A percentile compares a stretch with the other conserved stretches of the same genome.
phyloP scores from a whole-genome alignment of 495 filamentous ascomycete genomes.

The Daldinia caldariorum region DNA sequence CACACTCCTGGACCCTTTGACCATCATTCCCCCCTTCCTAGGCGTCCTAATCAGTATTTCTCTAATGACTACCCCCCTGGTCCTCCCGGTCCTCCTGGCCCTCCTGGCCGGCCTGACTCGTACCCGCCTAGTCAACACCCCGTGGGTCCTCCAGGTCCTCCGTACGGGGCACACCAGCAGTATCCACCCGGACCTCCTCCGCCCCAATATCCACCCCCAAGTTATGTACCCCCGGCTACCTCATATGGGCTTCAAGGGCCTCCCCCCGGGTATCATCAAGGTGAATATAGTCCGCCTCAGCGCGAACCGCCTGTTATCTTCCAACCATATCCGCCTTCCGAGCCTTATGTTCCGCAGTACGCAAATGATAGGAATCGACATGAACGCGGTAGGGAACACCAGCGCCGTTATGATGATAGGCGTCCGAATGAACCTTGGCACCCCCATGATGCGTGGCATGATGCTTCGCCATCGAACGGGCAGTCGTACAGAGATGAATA shows the following conservation, averaged over 20 bases:
- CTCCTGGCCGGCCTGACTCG: slow-evolving; percentile 20
- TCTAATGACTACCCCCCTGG: slow-evolving; percentile 25
- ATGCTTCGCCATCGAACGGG: slow-evolving; percentile 17
- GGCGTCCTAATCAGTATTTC: slow-evolving; percentile 27
- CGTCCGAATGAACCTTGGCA: slow-evolving; percentile 33
- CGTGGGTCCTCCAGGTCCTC: slow-evolving; percentile 19
- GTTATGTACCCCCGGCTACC: slow-evolving; percentile 32
- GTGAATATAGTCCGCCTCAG: slow-evolving; percentile 39
- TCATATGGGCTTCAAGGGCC: slow-evolving; percentile 45
- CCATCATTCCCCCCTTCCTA: slow-evolving; percentile 26
- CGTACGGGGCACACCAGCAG: slow-evolving; percentile 33
- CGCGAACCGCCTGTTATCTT: slow-evolving; percentile 30
- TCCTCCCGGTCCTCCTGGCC: slow-evolving; percentile 16
- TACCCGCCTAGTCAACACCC: slow-evolving; percentile 28
- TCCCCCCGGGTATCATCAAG: slow-evolving; percentile 47
- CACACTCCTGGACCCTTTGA: slow-evolving; percentile 34
- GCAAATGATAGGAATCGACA: slow-evolving; percentile 36
- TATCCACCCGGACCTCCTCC: slow-evolving; percentile 36
- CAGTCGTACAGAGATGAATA: slow-evolving; percentile 29
- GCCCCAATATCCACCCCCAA: slow-evolving; percentile 39
- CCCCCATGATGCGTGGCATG: slow-evolving; percentile 29
- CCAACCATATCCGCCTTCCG: slow-evolving; percentile 29
- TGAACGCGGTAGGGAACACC: slow-evolving; percentile 30
- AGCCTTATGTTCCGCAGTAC: slow-evolving; percentile 27
- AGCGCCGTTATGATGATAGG: slow-evolving; percentile 35